phyloP scores from a whole-genome alignment of 257 asterid species.

The Forsythia suspensa region DNA sequence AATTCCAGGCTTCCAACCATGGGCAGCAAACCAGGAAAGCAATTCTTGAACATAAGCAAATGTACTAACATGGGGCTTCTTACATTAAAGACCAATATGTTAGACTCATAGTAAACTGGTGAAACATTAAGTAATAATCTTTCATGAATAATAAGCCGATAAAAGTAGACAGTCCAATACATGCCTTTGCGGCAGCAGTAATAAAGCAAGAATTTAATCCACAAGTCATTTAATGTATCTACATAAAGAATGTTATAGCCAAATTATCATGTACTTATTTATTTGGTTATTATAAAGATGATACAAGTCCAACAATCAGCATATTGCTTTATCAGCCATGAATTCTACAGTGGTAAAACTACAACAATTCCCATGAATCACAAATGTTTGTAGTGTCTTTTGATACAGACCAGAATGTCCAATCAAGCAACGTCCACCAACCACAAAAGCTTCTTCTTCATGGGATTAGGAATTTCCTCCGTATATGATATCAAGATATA shows the following conservation, averaged over 20 bases:
- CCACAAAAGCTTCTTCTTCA: constrained; percentile 23
- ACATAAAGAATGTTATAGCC: not conserved
- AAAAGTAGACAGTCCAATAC: not conserved
- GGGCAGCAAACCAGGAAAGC: not conserved
- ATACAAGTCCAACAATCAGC: constrained; percentile 25
- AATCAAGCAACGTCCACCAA: constrained; percentile 14
- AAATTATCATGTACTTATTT: not conserved
- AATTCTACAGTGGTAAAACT: constrained; percentile 34
- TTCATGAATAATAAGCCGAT: not conserved
- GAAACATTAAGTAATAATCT: not conserved
- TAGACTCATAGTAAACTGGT: not conserved
- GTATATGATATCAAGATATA: constrained; percentile 25
- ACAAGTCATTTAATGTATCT: not conserved
- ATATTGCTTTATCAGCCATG: constrained; percentile 19
- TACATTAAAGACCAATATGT: not conserved
- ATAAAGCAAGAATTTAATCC: not conserved
- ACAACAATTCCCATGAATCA: constrained; percentile 50
- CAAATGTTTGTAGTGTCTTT: constrained; percentile 24
- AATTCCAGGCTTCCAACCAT: not conserved
- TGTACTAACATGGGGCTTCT: not conserved
- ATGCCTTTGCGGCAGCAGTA: not conserved
- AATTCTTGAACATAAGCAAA: not conserved
- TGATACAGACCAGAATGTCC: constrained; percentile 27
- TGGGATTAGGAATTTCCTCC: constrained; percentile 28
- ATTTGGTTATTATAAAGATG: constrained; percentile 1